These are phyloP conservation scores for Gymnopilus junonius DNA, from an alignment of 768 basidiomycete genomes.

Conservation along the genomic window DNA sequence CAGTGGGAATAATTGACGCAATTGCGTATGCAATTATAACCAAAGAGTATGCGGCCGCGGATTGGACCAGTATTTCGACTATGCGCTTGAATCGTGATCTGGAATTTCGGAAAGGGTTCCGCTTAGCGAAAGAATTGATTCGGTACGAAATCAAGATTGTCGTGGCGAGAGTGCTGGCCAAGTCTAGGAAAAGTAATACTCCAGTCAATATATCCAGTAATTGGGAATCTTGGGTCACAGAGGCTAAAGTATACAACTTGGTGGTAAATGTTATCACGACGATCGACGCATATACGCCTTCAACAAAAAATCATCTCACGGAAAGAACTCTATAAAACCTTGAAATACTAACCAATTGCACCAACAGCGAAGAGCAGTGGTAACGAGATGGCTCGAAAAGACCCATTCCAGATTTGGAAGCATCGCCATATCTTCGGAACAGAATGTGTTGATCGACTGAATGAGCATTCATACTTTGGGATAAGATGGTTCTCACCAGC, in stretches of 20 bases:
- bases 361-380: neutral
- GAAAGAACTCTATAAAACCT: neutral
- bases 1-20: neutral
- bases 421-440: constrained; percentile 2
- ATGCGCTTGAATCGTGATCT: neutral
- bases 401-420: neutral
- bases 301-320: neutral
- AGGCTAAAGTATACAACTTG: too few species aligned
- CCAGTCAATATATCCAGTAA: neutral
- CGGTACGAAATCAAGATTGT: neutral
- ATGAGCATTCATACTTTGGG: too few species aligned
- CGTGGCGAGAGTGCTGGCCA: neutral
- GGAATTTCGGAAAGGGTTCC: neutral
- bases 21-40: neutral
- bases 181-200: neutral
- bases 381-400: neutral
- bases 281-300: neutral
- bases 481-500: neutral
- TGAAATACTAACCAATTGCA: neutral
- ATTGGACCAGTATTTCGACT: neutral
- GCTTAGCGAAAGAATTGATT: neutral
- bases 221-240: neutral
- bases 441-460: too few species aligned
- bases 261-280: neutral
- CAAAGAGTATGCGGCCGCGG: neutral